Evolutionary conservation across 805 yeast genomes (phyloP).

Genomic region (Nakazawaea anatomiae): DNA sequence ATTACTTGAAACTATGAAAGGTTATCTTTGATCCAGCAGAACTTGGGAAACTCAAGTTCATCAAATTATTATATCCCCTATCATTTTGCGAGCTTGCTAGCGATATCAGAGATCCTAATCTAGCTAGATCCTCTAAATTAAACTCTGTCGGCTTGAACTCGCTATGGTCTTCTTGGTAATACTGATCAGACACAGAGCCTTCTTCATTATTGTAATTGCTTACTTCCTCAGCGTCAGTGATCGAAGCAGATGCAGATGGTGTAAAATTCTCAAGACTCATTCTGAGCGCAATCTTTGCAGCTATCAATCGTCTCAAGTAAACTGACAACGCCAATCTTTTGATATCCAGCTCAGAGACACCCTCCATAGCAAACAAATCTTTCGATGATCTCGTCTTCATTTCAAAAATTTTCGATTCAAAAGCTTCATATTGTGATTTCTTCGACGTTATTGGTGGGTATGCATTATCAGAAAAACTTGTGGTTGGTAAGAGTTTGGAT

Average conservation of each 20-base stretch:
- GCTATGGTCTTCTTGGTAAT: neutral
- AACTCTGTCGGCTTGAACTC: neutral
- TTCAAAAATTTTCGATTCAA: constrained; percentile 15
- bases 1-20: constrained; percentile 4
- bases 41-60: constrained; percentile 1
- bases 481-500: neutral
- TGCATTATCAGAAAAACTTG: neutral
- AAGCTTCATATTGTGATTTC: constrained; percentile 17
- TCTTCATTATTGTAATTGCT: no score
- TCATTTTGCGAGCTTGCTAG: neutral
- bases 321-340: constrained; percentile 23
- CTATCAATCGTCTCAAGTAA: constrained; percentile 24
- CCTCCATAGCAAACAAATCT: constrained; percentile 16
- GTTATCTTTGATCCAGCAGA: constrained; percentile 1
- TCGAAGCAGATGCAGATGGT: neutral
- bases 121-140: neutral
- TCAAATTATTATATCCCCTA: neutral
- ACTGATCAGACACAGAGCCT: no score
- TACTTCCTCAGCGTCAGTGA: no score
- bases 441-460: neutral
- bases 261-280: constrained; percentile 16
- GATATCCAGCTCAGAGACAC: constrained; percentile 10
- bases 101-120: neutral
- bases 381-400: constrained; percentile 14
- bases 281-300: constrained; percentile 22